Conservation (phyloP, 306 rosid genomes). For the Pterocarpus santalinus region DNA sequence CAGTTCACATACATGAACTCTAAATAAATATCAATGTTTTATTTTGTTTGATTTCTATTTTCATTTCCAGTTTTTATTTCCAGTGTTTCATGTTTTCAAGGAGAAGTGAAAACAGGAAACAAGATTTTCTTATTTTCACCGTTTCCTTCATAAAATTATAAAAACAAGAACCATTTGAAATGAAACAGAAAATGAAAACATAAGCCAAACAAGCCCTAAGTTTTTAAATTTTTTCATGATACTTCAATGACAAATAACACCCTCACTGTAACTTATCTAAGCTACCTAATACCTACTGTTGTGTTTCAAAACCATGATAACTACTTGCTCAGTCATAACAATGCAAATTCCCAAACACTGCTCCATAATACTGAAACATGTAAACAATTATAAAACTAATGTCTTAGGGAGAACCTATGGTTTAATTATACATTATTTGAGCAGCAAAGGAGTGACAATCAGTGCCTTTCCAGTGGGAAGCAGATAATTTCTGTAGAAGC, state of each 20-base stretch:
- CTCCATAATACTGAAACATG: not conserved
- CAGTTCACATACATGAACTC: not conserved
- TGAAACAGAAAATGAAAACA: too few relatives aligned
- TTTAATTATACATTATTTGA: constrained; percentile 60
- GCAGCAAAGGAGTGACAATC: constrained; percentile 74
- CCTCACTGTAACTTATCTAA: constrained; percentile 13
- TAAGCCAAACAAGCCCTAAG: too few relatives aligned
- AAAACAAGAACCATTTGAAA: too few relatives aligned
- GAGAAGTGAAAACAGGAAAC: too few relatives aligned
- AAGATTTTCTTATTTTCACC: too few relatives aligned
- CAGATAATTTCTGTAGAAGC: constrained; percentile 82
- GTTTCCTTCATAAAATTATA: too few relatives aligned
- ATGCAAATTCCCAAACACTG: constrained; percentile 33
- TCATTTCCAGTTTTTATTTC: too few relatives aligned
- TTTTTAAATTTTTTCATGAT: not conserved
- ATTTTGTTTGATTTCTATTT: not conserved
- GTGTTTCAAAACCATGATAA: constrained; percentile 7
- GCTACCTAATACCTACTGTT: not conserved
- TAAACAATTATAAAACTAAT: not conserved
- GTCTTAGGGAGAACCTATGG: constrained; percentile 11
- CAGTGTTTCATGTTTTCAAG: too few relatives aligned
- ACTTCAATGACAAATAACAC: constrained; percentile 2
- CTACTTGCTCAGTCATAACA: not conserved
- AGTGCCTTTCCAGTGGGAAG: constrained; percentile 80
- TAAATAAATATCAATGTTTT: not conserved